These are phyloP conservation scores for Carex sylvatica DNA, from an alignment of 202 grass and related monocot genomes.

Conservation along the genomic window DNA sequence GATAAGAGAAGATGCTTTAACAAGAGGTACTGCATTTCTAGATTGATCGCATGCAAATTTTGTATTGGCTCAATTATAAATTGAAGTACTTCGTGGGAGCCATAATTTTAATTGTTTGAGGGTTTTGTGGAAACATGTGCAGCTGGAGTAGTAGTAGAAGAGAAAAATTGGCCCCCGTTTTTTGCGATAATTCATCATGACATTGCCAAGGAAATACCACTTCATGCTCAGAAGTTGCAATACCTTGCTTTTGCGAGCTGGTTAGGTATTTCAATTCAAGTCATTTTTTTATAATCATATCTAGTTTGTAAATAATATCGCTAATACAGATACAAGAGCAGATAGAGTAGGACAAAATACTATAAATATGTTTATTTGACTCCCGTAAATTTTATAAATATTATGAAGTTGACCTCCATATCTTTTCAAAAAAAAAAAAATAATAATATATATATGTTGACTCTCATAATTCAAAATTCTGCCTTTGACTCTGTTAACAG, in stretches of 20 bases:
- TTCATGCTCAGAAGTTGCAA: slow-evolving; percentile 76
- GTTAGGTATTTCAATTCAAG: slow-evolving; percentile 55
- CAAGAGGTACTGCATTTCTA: slow-evolving; percentile 52
- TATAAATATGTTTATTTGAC: too few relatives aligned
- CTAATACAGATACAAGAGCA: not conserved
- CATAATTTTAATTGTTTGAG: slow-evolving; percentile 6
- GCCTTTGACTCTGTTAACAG: too few relatives aligned
- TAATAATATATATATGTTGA: too few relatives aligned
- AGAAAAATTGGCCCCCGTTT: slow-evolving; percentile 76
- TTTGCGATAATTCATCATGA: slow-evolving; percentile 93
- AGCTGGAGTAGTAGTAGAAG: slow-evolving; percentile 69
- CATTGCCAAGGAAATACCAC: slow-evolving; percentile 76
- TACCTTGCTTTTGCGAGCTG: slow-evolving; percentile 91
- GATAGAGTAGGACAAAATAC: too few relatives aligned
- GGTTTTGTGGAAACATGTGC: slow-evolving; percentile 15
- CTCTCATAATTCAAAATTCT: too few relatives aligned
- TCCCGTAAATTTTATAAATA: too few relatives aligned
- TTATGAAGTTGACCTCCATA: too few relatives aligned
- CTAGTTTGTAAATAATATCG: not conserved
- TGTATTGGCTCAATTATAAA: slow-evolving; percentile 7
- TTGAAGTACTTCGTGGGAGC: not conserved
- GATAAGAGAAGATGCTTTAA: slow-evolving; percentile 72
- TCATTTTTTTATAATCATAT: slow-evolving; percentile 7
- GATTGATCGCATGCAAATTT: slow-evolving; percentile 6
- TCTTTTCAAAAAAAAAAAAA: too few relatives aligned